Evolutionary conservation across 2,329 filamentous ascomycete species (phyloP).

Genomic region (Beauveria sp.): DNA sequence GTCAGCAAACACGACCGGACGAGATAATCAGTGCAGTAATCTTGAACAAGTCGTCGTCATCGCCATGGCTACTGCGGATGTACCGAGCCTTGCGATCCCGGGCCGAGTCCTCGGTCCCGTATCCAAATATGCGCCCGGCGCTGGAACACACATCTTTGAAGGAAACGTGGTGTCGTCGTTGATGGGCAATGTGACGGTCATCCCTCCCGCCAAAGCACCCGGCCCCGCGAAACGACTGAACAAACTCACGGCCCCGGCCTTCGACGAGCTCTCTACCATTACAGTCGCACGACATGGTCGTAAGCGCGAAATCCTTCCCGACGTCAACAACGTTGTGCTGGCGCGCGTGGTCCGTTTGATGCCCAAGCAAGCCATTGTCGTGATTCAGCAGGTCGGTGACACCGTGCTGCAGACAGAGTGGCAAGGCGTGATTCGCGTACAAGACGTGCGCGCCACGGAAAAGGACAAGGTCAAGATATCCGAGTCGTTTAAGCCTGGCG

Average conservation of each 20-base stretch:
- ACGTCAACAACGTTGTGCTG: constrained; percentile 73
- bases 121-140: constrained; percentile 61
- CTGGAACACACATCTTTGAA: constrained; percentile 77
- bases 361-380: constrained; percentile 75
- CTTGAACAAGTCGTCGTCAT: neutral
- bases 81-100: constrained; percentile 61
- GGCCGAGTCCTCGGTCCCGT: constrained; percentile 70
- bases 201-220: constrained; percentile 37
- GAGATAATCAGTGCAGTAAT: neutral
- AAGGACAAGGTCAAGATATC: constrained; percentile 90
- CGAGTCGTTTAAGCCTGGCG: constrained; percentile 86
- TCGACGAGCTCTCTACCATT: constrained; percentile 42
- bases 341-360: constrained; percentile 80
- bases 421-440: constrained; percentile 75
- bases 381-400: constrained; percentile 75
- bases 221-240: constrained; percentile 52
- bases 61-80: constrained; percentile 27
- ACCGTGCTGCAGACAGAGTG: constrained; percentile 70
- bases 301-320: constrained; percentile 68
- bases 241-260: constrained; percentile 42
- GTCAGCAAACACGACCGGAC: neutral
- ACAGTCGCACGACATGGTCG: constrained; percentile 44
- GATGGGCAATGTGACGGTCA: constrained; percentile 60
- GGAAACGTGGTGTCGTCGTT: constrained; percentile 74
- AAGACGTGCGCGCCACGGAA: constrained; percentile 91